Base-by-base conservation (phyloP, 192 early-diverging fungal genomes). In the Linderina pennispora region DNA sequence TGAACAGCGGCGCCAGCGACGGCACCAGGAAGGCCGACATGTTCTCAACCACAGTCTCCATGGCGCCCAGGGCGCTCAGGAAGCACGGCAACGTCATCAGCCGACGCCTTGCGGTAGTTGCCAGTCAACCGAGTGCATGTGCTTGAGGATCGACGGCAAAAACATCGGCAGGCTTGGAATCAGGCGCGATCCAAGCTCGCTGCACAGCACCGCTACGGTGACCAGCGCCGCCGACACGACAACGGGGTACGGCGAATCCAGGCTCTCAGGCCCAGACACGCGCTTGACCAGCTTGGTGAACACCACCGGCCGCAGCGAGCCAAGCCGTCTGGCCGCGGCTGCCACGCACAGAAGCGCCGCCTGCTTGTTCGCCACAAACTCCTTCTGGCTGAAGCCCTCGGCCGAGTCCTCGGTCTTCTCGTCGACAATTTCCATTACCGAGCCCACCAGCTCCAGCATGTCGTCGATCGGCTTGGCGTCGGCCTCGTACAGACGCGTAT, bases 111-210 rank as follows among this genome's bases (percentile, higher is more conserved):
- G 4, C 16, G 36, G 13, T 42, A 48, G 35, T 44, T 53, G 26
- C 36, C 40, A 9, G 39, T 32, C 7, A 50, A 77, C 4, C n/a
- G 32, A 48, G 8, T 50, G 51, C 37, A 83, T 49, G 36, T 77
- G 74, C 24, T 81, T 72, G 32, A 93, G 70, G 14, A 91, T 75
- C 17, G 72, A 43, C 22, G 87, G 90, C 77, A 97, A 82, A 38
- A 90, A 87, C 65, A 87, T 84, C 43, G 89, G 87, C 45, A 97
- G 58, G 53, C 63, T 75, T 5, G 92, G 86, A 13, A 94, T 77
- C 14, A 83, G 70, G 23, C 88, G 82, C 34, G 88, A 57, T 18
- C 88, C 90, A 18, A 94, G 75, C 46, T 84, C 81, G 40, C 72
- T 69, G 59, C 80, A 74, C 47, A 67, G 43, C 31, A 60, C 64